A percentile compares a stretch with the other conserved stretches of the same genome.
Evolutionary conservation across 805 yeast genomes (phyloP).

Genomic region (Pichia manshurica): DNA sequence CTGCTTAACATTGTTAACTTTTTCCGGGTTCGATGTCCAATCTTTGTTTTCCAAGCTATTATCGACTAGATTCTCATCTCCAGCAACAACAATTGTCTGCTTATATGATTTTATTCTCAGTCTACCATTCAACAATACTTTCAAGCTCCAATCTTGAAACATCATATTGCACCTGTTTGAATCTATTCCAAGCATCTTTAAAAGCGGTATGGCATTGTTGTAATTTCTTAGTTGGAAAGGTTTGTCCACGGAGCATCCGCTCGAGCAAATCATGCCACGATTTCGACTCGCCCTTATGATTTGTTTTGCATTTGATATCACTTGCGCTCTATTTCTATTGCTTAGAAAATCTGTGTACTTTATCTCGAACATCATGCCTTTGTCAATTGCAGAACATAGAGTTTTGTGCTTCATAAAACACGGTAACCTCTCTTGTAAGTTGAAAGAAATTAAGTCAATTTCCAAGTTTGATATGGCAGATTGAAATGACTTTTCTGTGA

Average conservation of each 20-base stretch:
- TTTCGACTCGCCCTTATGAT: conserved; percentile 76
- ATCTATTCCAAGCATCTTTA: conserved; percentile 67
- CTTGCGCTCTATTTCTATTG: conserved; percentile 42
- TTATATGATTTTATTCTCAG: conserved; percentile 70
- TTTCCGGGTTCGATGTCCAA: conserved; percentile 10
- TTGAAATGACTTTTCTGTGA: conserved; percentile 71
- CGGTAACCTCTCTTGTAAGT: conserved; percentile 60
- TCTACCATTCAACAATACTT: conserved; percentile 67
- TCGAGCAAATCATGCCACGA: conserved; percentile 70
- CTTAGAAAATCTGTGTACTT: conserved; percentile 53
- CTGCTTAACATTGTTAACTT: conserved; percentile 14
- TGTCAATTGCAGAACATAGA: conserved; percentile 72
- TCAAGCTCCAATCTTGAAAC: conserved; percentile 53
- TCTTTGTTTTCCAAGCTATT: conserved; percentile 22
- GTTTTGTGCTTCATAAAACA: conserved; percentile 78
- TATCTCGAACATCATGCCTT: conserved; percentile 81
- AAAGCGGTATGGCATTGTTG: conserved; percentile 60
- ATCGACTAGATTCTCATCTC: conserved; percentile 33
- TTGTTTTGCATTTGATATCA: conserved; percentile 66
- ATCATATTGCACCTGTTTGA: conserved; percentile 54
- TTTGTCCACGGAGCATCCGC: conserved; percentile 59
- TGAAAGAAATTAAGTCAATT: conserved; percentile 74
- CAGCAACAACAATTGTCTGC: conserved; percentile 62
- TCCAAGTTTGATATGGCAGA: conserved; percentile 71
- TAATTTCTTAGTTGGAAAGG: conserved; percentile 51